Evolutionary conservation across 139 green algal species (phyloP), one percentile per base, ranked within the genome.

Genomic region (Tetraselmis striata): DNA sequence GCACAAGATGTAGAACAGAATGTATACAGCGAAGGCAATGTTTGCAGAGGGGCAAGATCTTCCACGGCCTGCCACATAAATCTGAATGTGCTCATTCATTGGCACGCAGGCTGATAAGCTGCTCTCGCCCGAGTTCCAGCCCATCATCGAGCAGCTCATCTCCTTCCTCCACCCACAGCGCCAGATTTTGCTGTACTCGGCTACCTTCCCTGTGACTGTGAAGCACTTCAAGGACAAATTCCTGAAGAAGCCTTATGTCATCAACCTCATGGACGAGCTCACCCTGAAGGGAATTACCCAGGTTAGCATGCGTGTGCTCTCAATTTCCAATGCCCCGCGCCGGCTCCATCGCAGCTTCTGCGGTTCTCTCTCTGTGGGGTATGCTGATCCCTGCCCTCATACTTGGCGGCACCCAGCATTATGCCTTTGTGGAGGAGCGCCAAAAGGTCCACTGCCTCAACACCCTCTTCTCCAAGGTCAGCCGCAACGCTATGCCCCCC

Each of bases 251-350:
- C 97, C 97, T 0, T 98, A 99, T 88, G 94, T 99, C 83, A 98
- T 99, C 84, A 99, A 99, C 90, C 89, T 99, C 5, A 99, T 99
- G 97, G 97, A 99, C 78, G 96, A 99, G 92, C 94, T 99, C 27
- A 99, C 97, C 1, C 92, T 99, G 0, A 98, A 98, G 88, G 97
- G 97, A 80, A 91, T 98, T 80, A 95, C 92, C 1, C 90, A 93
- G 89, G 88, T 87, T 18, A 22, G 58, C n/a, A n/a, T n/a, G n/a
- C n/a, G n/a, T n/a, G n/a, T n/a, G n/a, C n/a, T 81, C 75, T 32
- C 29, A 32, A 31, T 79, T 18, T 79, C 18, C 29, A 79, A 58
- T 28, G 23, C 23, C 18, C 23, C 27, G 2, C 25, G n/a, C 32
- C 26, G 30, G n/a, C 22, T 23, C 2, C 23, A 18, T 11, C 2